Evolutionary conservation across 75 land plant genomes (phyloP), one percentile per base, ranked within the genome.

Genomic region (Selaginella tamariscina): DNA sequence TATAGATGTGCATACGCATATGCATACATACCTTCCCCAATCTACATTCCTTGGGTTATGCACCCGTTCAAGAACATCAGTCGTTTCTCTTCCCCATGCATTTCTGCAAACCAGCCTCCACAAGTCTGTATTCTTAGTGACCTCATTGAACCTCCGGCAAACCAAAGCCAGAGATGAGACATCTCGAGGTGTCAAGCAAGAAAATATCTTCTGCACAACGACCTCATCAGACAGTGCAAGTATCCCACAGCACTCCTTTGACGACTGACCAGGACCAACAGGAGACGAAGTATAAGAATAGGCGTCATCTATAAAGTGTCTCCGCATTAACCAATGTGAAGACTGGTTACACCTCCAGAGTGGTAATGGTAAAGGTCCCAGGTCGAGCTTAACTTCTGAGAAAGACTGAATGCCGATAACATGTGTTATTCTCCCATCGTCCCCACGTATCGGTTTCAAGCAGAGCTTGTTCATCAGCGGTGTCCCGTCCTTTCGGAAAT

Each of bases 31-130:
- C 29, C 83, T 73, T 64, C 85, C 80, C 94, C 94, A 89, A 1
- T 85, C 87, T 31, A 86, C 31, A 30, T 73, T 65, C 56, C 74
- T 84, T 39, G 89, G 78, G 22, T 78, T 84, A 13, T 84, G 82
- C 24, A 83, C 86, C 9, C 79, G 65, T 69, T 86, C 90, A 56
- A 89, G 67, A 29, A 73, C 82, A 18, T 75, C 56, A 15, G 94
- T 86, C 33, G 86, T 75, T 73, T 84, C 94, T 69, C 71, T 74
- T 29, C 94, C 94, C 94, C 94, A 89, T 54, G 89, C 90, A 75
- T 89, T 89, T 64, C 86, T 85, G 71, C 94, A 89, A 32, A 89
- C 89, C 77, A 80, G 72, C 65, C 77, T 82, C 87, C 94, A 82
- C 30, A 89, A 70, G 65, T 89, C 83, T 69, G 86, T 86, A 76